phyloP scores from a whole-genome alignment of 1,139 yeast genomes.

The Lodderomyces oxycetoniae region DNA sequence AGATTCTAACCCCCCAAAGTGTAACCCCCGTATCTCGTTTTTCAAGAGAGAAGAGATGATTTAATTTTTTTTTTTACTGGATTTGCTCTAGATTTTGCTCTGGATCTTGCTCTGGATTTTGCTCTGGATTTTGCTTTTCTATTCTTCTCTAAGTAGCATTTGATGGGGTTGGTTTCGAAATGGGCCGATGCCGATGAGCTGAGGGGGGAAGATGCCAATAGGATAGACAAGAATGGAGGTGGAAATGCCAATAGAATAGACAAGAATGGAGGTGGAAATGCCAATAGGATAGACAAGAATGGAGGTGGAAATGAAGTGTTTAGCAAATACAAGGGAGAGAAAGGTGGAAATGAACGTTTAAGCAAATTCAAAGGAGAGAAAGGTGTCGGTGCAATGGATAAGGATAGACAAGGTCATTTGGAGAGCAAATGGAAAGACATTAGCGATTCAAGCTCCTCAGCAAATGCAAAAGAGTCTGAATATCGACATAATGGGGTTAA shows the following conservation, averaged over 20 bases:
- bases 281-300: constrained; percentile 6
- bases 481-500: too few relatives aligned
- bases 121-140: too few relatives aligned
- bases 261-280: constrained; percentile 17
- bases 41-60: too few relatives aligned
- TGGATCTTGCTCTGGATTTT: too few relatives aligned
- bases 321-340: too few relatives aligned
- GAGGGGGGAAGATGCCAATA: constrained; percentile 5
- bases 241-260: constrained; percentile 3
- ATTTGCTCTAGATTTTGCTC: too few relatives aligned
- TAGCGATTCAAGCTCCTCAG: too few relatives aligned
- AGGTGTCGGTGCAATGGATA: constrained; percentile 3
- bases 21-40: too few relatives aligned
- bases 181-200: constrained; percentile 23
- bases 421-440: constrained; percentile 4
- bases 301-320: neutral
- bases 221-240: constrained; percentile 5
- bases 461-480: too few relatives aligned
- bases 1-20: too few relatives aligned
- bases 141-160: too few relatives aligned
- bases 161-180: constrained; percentile 20
- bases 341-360: neutral
- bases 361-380: constrained; percentile 1
- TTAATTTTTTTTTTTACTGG: too few relatives aligned
- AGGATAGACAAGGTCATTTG: constrained; percentile 1